A percentile compares a stretch with the other conserved stretches of the same genome.
These are phyloP conservation scores for Phytophthora citrophthora DNA, from an alignment of 352 stramenopile genomes.

Conservation along the genomic window DNA sequence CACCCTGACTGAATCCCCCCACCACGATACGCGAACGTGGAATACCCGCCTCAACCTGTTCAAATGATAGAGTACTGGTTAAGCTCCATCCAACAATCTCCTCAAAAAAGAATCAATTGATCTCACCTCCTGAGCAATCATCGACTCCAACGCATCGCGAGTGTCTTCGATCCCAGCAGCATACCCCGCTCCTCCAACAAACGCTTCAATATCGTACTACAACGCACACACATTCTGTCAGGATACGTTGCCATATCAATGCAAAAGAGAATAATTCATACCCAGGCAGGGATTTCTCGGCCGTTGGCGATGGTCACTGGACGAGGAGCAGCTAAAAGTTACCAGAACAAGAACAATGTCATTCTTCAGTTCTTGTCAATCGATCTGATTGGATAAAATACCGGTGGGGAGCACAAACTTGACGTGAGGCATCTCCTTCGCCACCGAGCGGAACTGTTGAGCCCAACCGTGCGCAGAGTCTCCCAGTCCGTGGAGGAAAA, in stretches of 20 bases:
- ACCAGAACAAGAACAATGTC: not conserved
- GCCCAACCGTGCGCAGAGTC: slow-evolving; percentile 90
- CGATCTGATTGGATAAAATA: slow-evolving; percentile 8
- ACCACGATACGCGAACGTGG: slow-evolving; percentile 92
- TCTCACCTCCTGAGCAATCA: slow-evolving; percentile 15
- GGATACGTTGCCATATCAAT: too few species aligned
- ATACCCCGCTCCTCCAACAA: slow-evolving; percentile 78
- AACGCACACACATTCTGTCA: not conserved
- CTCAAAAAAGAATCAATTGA: not conserved
- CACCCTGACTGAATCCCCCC: slow-evolving; percentile 95
- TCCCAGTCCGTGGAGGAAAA: slow-evolving; percentile 92
- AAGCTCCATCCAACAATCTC: not conserved
- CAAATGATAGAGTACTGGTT: not conserved
- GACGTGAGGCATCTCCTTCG: slow-evolving; percentile 64
- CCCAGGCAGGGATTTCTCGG: slow-evolving; percentile 92
- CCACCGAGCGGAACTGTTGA: slow-evolving; percentile 55
- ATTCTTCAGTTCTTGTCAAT: too few species aligned
- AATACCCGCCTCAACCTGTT: slow-evolving; percentile 57
- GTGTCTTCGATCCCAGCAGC: slow-evolving; percentile 16
- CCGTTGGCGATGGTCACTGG: slow-evolving; percentile 95
- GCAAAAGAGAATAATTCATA: slow-evolving; percentile 13
- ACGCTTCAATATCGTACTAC: slow-evolving; percentile 94
- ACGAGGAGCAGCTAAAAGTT: slow-evolving; percentile 63
- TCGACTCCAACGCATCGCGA: slow-evolving; percentile 9
- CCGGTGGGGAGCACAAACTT: slow-evolving; percentile 79